These are phyloP conservation scores for Rhynchosporium graminicola DNA, from an alignment of 2,329 filamentous ascomycete genomes.

Conservation along the genomic window DNA sequence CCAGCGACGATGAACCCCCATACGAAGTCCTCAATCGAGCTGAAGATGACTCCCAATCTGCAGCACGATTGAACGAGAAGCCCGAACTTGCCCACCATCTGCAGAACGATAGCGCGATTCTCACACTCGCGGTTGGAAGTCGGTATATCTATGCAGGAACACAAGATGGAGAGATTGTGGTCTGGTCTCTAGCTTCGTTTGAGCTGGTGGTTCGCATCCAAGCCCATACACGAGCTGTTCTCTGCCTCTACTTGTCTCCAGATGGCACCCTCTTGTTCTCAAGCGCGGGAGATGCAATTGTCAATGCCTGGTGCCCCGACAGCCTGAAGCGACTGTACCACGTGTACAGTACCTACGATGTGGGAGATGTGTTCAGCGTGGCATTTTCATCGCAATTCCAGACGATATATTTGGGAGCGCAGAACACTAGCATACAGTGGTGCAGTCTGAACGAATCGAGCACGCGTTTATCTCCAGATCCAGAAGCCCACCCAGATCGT, in stretches of 20 bases:
- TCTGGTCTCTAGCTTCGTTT: slow-evolving; percentile 88
- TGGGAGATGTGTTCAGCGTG: slow-evolving; percentile 95
- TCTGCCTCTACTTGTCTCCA: slow-evolving; percentile 78
- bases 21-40: slow-evolving; percentile 27
- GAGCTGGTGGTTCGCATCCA: slow-evolving; percentile 77
- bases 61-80: slow-evolving; percentile 26
- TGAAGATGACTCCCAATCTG: slow-evolving; percentile 8
- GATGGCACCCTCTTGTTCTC: slow-evolving; percentile 80
- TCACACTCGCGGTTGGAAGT: slow-evolving; percentile 79
- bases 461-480: slow-evolving; percentile 59
- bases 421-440: slow-evolving; percentile 97
- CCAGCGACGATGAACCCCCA: slow-evolving; percentile 31
- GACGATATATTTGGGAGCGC: slow-evolving; percentile 87
- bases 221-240: slow-evolving; percentile 87
- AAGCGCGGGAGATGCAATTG: slow-evolving; percentile 87
- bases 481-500: slow-evolving; percentile 70
- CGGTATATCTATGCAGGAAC: slow-evolving; percentile 88
- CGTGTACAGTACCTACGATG: slow-evolving; percentile 90
- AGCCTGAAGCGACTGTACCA: slow-evolving; percentile 79
- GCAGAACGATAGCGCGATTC: slow-evolving; percentile 74
- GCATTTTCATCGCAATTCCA: slow-evolving; percentile 78
- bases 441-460: slow-evolving; percentile 69
- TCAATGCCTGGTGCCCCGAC: slow-evolving; percentile 88
- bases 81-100: slow-evolving; percentile 76
- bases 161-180: slow-evolving; percentile 88